Evolutionary conservation across 306 rosid genomes (phyloP), one percentile per base, ranked within the genome.

Genomic region (Rubus parviflorus): DNA sequence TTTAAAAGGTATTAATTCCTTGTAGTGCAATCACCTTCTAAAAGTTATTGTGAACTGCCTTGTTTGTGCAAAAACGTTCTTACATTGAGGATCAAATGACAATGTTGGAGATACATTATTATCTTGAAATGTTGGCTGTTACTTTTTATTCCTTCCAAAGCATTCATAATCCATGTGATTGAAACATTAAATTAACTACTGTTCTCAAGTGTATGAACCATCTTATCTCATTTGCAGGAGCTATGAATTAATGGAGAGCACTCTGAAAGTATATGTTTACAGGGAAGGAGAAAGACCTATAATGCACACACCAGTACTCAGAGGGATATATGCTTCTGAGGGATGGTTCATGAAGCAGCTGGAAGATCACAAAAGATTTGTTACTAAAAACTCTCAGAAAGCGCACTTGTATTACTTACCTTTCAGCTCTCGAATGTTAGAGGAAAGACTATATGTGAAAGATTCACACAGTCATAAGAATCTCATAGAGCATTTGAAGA

Each of bases 341-440:
- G 99, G 98, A 72, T 95, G 99, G 99, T 95, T 95, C 86, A 79
- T 95, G 94, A 90, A 86, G 87, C 87, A 72, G 61, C 81, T 95
- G 83, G 96, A 92, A 75, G 89, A 75, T 6, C 85, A 86, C 92
- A 89, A 88, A 79, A 86, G 78, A 52, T 92, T 92, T 70, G 89
- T 89, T 46, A 89, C 97, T 8, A 70, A 46, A 80, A 82, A 88
- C 75, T 89, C 97, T 40, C 81, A 19, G 77, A 85, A 86, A 79
- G 97, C 98, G 77, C 96, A 92, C 85, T 76, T 95, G 72, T 95
- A 90, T 88, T 95, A 92, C 92, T 87, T 95, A 78, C 97, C 99
- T 48, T 95, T 95, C 84, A 95, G 99, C 83, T 95, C 99, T 73
- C 89, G 90, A 80, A 76, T 78, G 81, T 78, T 95, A 81, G 89